These are phyloP conservation scores for Pythium grandisporangium DNA, from an alignment of 352 stramenopile species.

Conservation along the genomic window DNA sequence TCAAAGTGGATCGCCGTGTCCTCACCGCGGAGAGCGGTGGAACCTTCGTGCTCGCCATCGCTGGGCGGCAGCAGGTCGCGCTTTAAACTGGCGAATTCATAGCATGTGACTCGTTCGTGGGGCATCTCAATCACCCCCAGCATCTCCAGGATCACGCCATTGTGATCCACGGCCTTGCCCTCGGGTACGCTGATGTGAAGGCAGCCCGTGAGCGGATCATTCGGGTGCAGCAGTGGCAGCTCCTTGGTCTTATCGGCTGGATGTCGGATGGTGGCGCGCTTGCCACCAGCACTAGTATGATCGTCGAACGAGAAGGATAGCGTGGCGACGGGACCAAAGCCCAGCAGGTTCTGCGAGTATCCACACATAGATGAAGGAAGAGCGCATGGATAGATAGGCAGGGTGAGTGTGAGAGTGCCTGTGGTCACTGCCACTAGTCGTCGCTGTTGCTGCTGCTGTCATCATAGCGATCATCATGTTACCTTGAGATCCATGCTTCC, in stretches of 20 bases:
- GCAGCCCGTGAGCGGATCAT: constrained; percentile 52
- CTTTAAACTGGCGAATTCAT: constrained; percentile 91
- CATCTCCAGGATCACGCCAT: constrained; percentile 94
- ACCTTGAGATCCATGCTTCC: constrained; percentile 14
- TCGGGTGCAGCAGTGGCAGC: constrained; percentile 38
- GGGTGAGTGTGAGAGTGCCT: no score
- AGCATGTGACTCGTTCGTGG: constrained; percentile 61
- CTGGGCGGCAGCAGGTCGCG: constrained; percentile 87
- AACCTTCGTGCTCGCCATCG: no score
- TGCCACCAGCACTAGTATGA: constrained; percentile 8
- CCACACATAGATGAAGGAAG: no score
- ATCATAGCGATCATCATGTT: no score
- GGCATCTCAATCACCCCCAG: constrained; percentile 91
- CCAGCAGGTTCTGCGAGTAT: constrained; percentile 61
- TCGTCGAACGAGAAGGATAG: constrained; percentile 29
- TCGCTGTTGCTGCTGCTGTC: no score
- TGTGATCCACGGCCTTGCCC: constrained; percentile 93
- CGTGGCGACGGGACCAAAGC: constrained; percentile 33
- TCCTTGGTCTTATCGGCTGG: constrained; percentile 20
- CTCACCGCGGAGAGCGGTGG: constrained; percentile 30
- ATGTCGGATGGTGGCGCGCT: constrained; percentile 17
- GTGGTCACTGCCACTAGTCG: no score
- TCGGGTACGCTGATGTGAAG: constrained; percentile 68
- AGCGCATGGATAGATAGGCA: no score
- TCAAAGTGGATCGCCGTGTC: constrained; percentile 87